Conservation (phyloP, 2,329 filamentous ascomycete species). For the Talaromyces sp. region DNA sequence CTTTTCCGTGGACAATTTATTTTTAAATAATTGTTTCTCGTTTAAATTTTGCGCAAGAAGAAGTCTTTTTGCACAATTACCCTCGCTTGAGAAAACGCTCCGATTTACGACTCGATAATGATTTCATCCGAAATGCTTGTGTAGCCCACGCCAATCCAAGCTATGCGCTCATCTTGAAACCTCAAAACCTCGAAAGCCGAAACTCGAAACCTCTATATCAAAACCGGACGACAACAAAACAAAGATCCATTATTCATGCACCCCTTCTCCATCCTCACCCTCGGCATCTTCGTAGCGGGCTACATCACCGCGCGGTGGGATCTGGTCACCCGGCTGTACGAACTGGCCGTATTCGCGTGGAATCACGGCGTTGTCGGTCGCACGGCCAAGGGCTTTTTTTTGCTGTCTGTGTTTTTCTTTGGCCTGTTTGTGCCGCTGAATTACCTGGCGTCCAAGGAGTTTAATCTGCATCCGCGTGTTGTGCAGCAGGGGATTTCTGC, state of each 20-base stretch:
- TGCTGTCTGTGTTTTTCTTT: constrained; percentile 80
- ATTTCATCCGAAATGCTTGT: not conserved
- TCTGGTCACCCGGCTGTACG: constrained; percentile 92
- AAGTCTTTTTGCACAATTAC: not conserved
- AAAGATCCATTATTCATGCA: constrained; percentile 61
- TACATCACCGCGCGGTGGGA: constrained; percentile 99
- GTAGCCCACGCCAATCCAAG: not conserved
- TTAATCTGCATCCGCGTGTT: constrained; percentile 77
- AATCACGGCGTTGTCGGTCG: constrained; percentile 95
- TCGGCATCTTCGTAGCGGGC: constrained; percentile 98
- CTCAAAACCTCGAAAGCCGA: not conserved
- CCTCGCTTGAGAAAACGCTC: not conserved
- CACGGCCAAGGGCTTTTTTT: constrained; percentile 76
- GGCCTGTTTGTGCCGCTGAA: constrained; percentile 78
- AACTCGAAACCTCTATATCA: not conserved
- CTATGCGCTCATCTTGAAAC: not conserved
- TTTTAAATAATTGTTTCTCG: not conserved
- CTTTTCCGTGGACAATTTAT: not conserved
- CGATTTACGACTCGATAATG: not conserved
- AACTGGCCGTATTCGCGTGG: constrained; percentile 95
- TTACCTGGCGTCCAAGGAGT: constrained; percentile 75
- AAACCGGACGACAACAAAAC: not conserved
- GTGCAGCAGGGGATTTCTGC: constrained; percentile 80
- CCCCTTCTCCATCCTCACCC: constrained; percentile 92
- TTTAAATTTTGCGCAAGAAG: not conserved